Percentiles rank a stretch among this genome's conserved stretches.
These are phyloP conservation scores for Pezicula radicicola DNA, from an alignment of 2,329 filamentous ascomycete genomes.

Conservation along the genomic window DNA sequence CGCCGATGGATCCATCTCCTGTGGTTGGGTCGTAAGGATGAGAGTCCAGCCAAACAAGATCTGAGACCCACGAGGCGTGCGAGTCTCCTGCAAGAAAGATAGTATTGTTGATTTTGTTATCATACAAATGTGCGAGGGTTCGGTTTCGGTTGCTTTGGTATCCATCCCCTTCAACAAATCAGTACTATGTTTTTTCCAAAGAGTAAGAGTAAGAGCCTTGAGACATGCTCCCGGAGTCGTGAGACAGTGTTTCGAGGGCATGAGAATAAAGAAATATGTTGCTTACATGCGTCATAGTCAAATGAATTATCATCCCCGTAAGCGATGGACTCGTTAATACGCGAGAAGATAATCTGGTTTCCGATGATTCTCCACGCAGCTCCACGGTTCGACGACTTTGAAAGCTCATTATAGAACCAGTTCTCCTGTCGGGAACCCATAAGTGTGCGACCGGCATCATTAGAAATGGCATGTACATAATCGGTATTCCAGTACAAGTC, in stretches of 20 bases:
- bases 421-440: constrained; percentile 73
- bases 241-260: no score
- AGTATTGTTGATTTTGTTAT: constrained; percentile 69
- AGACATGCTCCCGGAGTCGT: no score
- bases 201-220: no score
- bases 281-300: constrained; percentile 57
- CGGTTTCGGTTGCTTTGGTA: constrained; percentile 70
- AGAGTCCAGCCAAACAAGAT: constrained; percentile 55
- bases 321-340: constrained; percentile 36
- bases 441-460: constrained; percentile 64
- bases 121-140: constrained; percentile 63
- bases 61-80: constrained; percentile 63
- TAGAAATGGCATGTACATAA: constrained; percentile 59
- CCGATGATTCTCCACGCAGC: constrained; percentile 70
- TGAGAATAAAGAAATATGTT: no score
- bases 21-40: constrained; percentile 50
- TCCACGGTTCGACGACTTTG: constrained; percentile 56
- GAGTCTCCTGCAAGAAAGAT: constrained; percentile 70
- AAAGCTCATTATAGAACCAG: constrained; percentile 66
- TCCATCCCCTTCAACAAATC: no score
- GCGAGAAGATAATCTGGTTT: constrained; percentile 67
- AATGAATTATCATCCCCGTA: constrained; percentile 33
- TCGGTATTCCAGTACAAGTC: constrained; percentile 56
- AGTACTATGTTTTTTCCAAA: no score
- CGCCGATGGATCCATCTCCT: constrained; percentile 54